Evolutionary conservation across 116 monocot species (phyloP).

Genomic region (Posidonia oceanica): DNA sequence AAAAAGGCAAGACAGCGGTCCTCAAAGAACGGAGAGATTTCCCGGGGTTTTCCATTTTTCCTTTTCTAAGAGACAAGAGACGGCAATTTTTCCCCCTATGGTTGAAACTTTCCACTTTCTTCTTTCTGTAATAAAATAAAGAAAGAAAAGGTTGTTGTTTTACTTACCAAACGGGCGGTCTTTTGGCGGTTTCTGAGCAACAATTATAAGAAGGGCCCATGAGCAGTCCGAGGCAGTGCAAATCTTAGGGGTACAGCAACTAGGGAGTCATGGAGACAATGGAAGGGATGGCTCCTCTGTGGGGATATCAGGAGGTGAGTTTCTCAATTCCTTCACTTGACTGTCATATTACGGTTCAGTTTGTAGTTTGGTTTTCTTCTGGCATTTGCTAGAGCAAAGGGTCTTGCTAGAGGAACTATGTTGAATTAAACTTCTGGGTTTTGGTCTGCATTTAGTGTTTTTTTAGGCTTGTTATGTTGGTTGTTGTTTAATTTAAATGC

Average conservation of each 20-base stretch:
- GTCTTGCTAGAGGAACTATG: too few species aligned
- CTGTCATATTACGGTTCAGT: neutral
- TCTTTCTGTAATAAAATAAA: neutral
- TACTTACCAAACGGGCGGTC: neutral
- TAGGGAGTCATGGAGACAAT: slow-evolving; percentile 3
- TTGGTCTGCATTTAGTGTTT: neutral
- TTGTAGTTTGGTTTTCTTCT: neutral
- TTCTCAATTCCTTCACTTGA: neutral
- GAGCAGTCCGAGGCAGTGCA: neutral
- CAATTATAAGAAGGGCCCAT: slow-evolving; percentile 2
- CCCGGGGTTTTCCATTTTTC: neutral
- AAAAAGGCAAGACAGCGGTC: neutral
- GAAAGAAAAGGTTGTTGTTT: neutral
- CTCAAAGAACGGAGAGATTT: neutral
- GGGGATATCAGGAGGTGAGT: slow-evolving; percentile 16
- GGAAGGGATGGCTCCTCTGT: slow-evolving; percentile 9
- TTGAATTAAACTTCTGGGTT: neutral
- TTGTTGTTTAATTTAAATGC: neutral
- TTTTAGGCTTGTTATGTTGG: neutral
- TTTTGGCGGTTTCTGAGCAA: neutral
- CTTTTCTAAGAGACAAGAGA: neutral
- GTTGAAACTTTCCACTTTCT: neutral
- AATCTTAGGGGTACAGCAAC: neutral
- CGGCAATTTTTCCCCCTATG: neutral
- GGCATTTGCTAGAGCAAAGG: neutral